These are phyloP conservation scores for Salmacisia buchloeana DNA, from an alignment of 1,284 basidiomycete species.

Conservation along the genomic window DNA sequence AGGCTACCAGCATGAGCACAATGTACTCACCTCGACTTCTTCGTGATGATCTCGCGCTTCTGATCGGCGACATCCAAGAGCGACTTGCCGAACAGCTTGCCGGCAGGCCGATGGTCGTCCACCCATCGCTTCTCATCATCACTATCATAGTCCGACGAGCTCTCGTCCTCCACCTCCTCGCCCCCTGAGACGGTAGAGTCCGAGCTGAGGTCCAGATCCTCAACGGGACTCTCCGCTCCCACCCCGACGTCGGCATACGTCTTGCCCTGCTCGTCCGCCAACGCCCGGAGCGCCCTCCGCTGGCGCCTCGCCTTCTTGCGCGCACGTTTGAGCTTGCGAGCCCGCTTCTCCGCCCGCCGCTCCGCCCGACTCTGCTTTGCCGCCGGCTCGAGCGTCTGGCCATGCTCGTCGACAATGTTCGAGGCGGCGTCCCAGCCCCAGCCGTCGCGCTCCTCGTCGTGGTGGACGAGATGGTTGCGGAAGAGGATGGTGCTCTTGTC, in stretches of 20 bases:
- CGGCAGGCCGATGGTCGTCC: conserved; percentile 40
- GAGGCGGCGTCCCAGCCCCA: conserved; percentile 46
- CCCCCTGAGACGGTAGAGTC: conserved; percentile 19
- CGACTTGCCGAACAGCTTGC: conserved; percentile 45
- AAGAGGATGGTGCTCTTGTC: conserved; percentile 44
- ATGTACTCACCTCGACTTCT: conserved; percentile 19
- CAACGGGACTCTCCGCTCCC: conserved; percentile 37
- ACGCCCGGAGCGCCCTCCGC: conserved; percentile 27
- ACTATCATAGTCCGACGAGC: conserved; percentile 11
- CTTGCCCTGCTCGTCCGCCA: conserved; percentile 26
- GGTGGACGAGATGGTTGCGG: conserved; percentile 44
- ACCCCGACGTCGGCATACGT: conserved; percentile 30
- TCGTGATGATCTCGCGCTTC: conserved; percentile 19
- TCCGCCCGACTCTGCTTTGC: conserved; percentile 15
- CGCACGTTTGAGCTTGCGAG: conserved; percentile 29
- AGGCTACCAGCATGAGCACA: background rate
- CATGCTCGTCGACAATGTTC: conserved; percentile 14
- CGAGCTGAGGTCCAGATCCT: conserved; percentile 35
- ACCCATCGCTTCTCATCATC: conserved; percentile 33
- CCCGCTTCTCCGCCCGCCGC: conserved; percentile 27
- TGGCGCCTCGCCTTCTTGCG: conserved; percentile 16
- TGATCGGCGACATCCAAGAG: conserved; percentile 35
- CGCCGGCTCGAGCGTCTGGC: conserved; percentile 14
- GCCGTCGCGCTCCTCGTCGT: conserved; percentile 45
- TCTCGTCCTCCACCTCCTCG: conserved; percentile 18